Evolutionary conservation across 1,139 yeast genomes (phyloP).

Genomic region (Zygosaccharomyces pseudobailii): DNA sequence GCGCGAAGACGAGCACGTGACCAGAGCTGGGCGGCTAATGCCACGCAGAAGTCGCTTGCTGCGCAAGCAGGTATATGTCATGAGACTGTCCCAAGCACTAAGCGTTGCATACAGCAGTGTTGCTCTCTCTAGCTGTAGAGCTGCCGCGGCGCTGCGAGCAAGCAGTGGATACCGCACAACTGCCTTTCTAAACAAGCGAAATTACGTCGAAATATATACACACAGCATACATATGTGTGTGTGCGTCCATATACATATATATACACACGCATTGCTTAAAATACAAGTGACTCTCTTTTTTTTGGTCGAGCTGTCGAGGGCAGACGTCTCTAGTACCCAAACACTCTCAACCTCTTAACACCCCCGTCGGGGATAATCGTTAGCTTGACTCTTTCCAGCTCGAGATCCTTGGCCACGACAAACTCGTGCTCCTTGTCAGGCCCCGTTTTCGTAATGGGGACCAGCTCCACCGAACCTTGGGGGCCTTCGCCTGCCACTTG

Average conservation of each 20-base stretch:
- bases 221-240: too few relatives aligned
- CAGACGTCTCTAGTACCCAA: constrained; percentile 46
- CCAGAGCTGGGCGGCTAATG: too few relatives aligned
- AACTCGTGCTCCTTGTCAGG: constrained; percentile 76
- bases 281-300: neutral
- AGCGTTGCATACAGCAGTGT: too few relatives aligned
- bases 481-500: constrained; percentile 51
- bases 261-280: neutral
- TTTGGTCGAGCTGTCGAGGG: neutral
- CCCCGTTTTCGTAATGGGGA: constrained; percentile 65
- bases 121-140: too few relatives aligned
- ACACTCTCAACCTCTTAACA: constrained; percentile 79
- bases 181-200: too few relatives aligned
- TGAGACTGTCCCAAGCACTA: too few relatives aligned
- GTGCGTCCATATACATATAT: neutral
- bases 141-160: too few relatives aligned
- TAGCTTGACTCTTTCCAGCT: constrained; percentile 63
- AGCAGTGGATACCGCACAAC: too few relatives aligned
- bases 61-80: too few relatives aligned
- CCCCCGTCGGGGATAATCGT: constrained; percentile 96
- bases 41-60: too few relatives aligned
- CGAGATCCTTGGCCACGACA: constrained; percentile 26
- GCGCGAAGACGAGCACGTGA: too few relatives aligned
- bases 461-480: constrained; percentile 43
- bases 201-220: neutral